Evolutionary conservation across 495 filamentous ascomycete genomes (phyloP), one percentile per base, ranked within the genome.

Genomic region (Daldinia decipiens): DNA sequence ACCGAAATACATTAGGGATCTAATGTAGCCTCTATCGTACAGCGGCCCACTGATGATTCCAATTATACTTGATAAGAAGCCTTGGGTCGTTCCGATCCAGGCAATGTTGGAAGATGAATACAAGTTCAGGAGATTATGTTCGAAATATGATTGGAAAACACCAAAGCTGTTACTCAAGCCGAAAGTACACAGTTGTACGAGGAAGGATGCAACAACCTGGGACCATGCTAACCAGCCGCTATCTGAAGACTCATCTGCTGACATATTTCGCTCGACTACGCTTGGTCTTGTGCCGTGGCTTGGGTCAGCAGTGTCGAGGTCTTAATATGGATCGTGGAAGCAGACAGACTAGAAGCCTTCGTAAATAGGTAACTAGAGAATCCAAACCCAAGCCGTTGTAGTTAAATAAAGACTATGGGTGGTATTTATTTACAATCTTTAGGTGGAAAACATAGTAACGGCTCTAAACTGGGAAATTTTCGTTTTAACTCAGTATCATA

Each of bases 1-100:
- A 4, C 90, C 90, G 24, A 78, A 78, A 13, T 74, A 38, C 36
- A 91, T 74, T 1, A 90, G 78, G 3, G 60, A 57, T 17, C 80
- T 83, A 62, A 89, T 85, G 75, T 91, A 87, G 38, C 90, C 90
- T 15, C 81, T 81, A 69, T 92, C 89, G 67, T 90, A 90, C 1
- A 90, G 69, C 0, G 87, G 87, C 0, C 90, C 90, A 0, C 85
- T 84, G 21, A 90, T 58, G 19, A 87, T 78, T 6, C 88, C 88
- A 6, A 87, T 76, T 21, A 91, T 69, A 78, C 90, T 83, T 5
- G 91, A 79, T 3, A 92, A 82, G 71, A 89, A 90, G 0, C 85
- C 85, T 72, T 92, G 88, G 15, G 89, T 76, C 0, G 88, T 88
- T 26, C 90, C 90, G 51, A 92, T 87, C 34, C 88, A 85, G 0